Evolutionary conservation across 1,139 yeast genomes (phyloP).

Genomic region (Yamadazyma membranifaciens): DNA sequence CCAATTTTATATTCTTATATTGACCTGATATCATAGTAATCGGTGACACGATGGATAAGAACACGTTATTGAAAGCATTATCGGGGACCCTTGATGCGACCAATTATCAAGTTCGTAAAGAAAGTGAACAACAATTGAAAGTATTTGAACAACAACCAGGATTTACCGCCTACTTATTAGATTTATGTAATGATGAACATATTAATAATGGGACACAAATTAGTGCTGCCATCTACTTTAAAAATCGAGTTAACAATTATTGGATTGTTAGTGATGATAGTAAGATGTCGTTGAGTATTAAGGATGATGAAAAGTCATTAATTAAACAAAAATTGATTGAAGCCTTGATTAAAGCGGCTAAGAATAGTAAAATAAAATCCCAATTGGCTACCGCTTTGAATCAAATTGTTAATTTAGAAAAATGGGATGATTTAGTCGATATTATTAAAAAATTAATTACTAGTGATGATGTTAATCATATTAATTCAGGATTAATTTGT

Average conservation of each 20-base stretch:
- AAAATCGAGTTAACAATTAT: constrained; percentile 56
- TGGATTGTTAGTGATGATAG: constrained; percentile 53
- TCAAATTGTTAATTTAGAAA: constrained; percentile 40
- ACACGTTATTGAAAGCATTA: constrained; percentile 38
- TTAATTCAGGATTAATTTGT: constrained; percentile 57
- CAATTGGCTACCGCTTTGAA: constrained; percentile 46
- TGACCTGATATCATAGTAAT: too few species aligned
- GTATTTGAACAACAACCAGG: constrained; percentile 50
- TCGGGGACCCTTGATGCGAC: constrained; percentile 45
- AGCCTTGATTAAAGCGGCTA: constrained; percentile 37
- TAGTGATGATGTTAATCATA: constrained; percentile 50
- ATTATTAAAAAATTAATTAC: constrained; percentile 41
- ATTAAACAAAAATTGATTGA: constrained; percentile 55
- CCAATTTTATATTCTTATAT: too few species aligned
- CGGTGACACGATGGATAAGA: constrained; percentile 37
- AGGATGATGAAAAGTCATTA: constrained; percentile 46
- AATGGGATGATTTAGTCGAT: constrained; percentile 44
- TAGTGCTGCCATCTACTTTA: constrained; percentile 67
- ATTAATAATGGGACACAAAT: constrained; percentile 51
- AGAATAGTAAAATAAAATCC: constrained; percentile 31
- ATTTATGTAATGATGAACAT: constrained; percentile 47
- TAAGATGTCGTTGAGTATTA: constrained; percentile 30
- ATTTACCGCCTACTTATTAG: constrained; percentile 56
- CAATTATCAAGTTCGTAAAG: constrained; percentile 34
- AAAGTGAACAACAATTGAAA: constrained; percentile 41